Evolutionary conservation across 257 asterid species (phyloP), one percentile per base, ranked within the genome.

Genomic region (Nicotiana undulata): DNA sequence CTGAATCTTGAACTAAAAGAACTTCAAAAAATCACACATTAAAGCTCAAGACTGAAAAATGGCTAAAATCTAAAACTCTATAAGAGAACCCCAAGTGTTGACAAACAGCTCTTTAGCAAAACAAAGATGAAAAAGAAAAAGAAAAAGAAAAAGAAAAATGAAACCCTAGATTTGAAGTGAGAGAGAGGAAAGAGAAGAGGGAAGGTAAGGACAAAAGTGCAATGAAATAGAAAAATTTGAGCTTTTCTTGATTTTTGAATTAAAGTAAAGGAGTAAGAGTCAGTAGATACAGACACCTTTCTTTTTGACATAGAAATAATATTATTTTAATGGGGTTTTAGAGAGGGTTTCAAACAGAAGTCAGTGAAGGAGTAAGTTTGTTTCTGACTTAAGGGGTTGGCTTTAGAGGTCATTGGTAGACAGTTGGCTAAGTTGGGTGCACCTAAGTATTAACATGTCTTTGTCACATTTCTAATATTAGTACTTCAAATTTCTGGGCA

Each of bases 161-260:
- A 72, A 72, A 72, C 78, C 78, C 78, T 72, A 72, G 78, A 72
- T 72, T 72, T 49, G 78, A 72, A 72, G 78, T 24, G 61, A 72
- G 44, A 40, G 58, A 44, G 55, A 34, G 76, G 6, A 46, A 49
- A 49, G 78, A 46, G 78, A 12, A 1, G 76, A 20, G 32, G 4
- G 22, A 7, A 40, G 78, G 37, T 46, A 72, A 67, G 49, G 78
- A 72, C 61, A 49, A 49, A 72, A 72, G 78, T 26, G 78, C 60
- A 72, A 24, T 49, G 78, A 72, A 72, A 70, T 70, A 12, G 37
- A 70, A 52, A 72, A 72, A 46, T 72, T 70, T 72, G 60, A 72
- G 61, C 60, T 56, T n/a, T 72, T 37, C 44, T 37, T 37, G 44
- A 37, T 6, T 72, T 72, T 72, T 72, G 78, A 72, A 72, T 46